These are phyloP conservation scores for Colletotrichum theobromicola DNA, from an alignment of 2,329 filamentous ascomycete species.

Conservation along the genomic window DNA sequence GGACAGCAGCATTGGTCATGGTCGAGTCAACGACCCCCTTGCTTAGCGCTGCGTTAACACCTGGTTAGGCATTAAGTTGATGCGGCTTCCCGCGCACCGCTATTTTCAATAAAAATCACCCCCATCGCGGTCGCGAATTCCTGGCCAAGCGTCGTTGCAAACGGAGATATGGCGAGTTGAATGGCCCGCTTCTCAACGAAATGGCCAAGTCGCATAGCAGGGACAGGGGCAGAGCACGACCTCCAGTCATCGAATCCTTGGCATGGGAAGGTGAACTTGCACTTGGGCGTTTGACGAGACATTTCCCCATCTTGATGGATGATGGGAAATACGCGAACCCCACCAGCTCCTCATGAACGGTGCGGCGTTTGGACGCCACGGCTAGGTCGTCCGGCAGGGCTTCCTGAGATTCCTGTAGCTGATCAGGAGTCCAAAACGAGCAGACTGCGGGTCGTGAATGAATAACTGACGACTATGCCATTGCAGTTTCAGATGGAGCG, in stretches of 20 bases:
- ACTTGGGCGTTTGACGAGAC: conserved; percentile 10
- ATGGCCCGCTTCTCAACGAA: background rate
- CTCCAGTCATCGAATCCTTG: background rate
- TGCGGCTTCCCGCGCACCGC: conserved; percentile 40
- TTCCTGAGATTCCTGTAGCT: background rate
- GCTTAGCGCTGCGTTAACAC: conserved; percentile 24
- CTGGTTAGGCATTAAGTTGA: conserved; percentile 35
- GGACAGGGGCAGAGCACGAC: background rate
- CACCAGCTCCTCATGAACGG: conserved; percentile 8
- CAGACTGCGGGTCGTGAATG: background rate
- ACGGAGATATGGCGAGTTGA: background rate
- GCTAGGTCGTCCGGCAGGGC: background rate
- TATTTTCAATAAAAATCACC: background rate
- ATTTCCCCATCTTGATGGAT: background rate
- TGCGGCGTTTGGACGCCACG: background rate
- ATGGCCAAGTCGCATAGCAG: background rate
- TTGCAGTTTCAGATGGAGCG: conserved; percentile 35
- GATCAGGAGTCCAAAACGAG: conserved; percentile 3
- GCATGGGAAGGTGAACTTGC: background rate
- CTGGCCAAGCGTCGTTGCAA: conserved; percentile 3
- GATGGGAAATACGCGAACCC: background rate
- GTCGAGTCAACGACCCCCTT: conserved; percentile 43
- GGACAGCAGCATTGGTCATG: conserved; percentile 1
- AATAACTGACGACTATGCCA: background rate
- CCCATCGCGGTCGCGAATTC: background rate